Evolutionary conservation across 306 rosid species (phyloP).

Genomic region (barrel medic (Medicago truncatula)): MtrunA17r5.0-ANR NC_053043.1:45492001-45492500

Average conservation of each 20-base stretch:
- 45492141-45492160: no score
- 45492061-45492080: not conserved
- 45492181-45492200: not conserved
- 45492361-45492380: not conserved
- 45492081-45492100: not conserved
- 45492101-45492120: not conserved
- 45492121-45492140: no score
- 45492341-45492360: not conserved
- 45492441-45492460: constrained; percentile 24
- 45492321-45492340: constrained; percentile 5
- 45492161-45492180: no score
- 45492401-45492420: no score
- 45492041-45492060: not conserved
- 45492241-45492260: no score
- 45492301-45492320: not conserved
- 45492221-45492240: no score
- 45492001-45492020: not conserved
- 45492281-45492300: not conserved
- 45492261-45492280: not conserved
- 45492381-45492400: not conserved
- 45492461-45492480: constrained; percentile 8
- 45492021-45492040: not conserved
- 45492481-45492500: constrained; percentile 10
- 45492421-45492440: no score
- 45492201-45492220: no score